Base-by-base conservation (phyloP, 768 basidiomycete species). In the Lactarius akahatsu region DNA sequence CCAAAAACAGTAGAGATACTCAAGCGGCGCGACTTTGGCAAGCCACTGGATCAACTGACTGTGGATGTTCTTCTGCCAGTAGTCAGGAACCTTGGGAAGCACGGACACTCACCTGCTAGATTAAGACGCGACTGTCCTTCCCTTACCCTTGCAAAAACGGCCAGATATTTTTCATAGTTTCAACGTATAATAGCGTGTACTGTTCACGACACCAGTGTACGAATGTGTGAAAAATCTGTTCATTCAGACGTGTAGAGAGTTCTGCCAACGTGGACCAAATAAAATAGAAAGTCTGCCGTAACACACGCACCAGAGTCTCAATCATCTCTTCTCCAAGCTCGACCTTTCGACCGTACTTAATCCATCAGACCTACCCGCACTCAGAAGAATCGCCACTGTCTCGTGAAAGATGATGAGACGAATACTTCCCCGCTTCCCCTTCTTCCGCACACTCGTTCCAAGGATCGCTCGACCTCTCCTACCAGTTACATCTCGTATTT, bases 401-500 rank as follows among this genome's bases (percentile, higher is more conserved):
- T 34, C 23, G 34, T 32, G 34, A 52, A n/a, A n/a, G n/a, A 69
- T 61, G 68, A 61, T 70, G 45, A 62, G 67, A 55, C 64, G 68
- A 67, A 72, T 83, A 65, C 71, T 84, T 56, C 77, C 77, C 45
- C 81, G 85, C 40, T 69, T 85, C 6, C 78, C 78, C n/a, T 70
- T 83, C 70, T 72, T 86, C 67, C 79, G 82, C 67, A 73, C 80
- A 15, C 65, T 85, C 26, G 65, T 80, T 50, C 81, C 82, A 30
- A 79, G 82, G 38, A 69, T 80, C 18, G 72, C 81, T 11, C 72
- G 69, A 20, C 79, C 82, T 1, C 78, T 88, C 18, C 75, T 87
- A 16, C 81, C 88, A 0, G 80, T 83, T 26, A 76, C 81, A 7
- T 70, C 80, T 4, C 79, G 79, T 30, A 68, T 81, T 23, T 72